phyloP scores from a whole-genome alignment of 257 asterid genomes.

The Solanum paucissectum region DNA sequence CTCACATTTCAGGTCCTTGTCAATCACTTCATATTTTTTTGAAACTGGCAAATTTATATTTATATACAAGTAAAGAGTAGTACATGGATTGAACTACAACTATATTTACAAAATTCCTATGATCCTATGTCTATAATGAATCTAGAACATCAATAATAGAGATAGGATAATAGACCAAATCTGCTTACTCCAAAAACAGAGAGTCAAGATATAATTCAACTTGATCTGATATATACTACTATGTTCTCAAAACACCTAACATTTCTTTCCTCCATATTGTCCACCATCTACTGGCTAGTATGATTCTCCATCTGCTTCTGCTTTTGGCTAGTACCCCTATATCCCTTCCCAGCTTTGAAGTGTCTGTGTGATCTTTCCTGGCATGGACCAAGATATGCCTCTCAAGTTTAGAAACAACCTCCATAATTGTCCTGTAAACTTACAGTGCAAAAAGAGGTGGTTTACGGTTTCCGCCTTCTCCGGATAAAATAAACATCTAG shows the following conservation, averaged over 20 bases:
- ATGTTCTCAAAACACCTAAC: background rate
- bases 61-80: background rate
- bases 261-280: background rate
- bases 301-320: background rate
- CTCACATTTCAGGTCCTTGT: background rate
- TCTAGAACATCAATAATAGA: background rate
- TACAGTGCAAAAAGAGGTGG: background rate
- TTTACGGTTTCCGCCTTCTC: background rate
- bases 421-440: background rate
- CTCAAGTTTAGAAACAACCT: background rate
- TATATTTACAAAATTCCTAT: background rate
- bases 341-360: background rate
- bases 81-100: background rate
- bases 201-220: background rate
- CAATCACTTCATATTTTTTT: background rate
- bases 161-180: background rate
- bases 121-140: background rate
- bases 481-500: background rate
- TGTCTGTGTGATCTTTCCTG: background rate
- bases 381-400: background rate
- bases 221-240: background rate
- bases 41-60: background rate
- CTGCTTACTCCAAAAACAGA: background rate
- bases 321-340: background rate
- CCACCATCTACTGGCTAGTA: background rate